Evolutionary conservation across 2,329 filamentous ascomycete genomes (phyloP).

Genomic region (Exophiala sp.): DNA sequence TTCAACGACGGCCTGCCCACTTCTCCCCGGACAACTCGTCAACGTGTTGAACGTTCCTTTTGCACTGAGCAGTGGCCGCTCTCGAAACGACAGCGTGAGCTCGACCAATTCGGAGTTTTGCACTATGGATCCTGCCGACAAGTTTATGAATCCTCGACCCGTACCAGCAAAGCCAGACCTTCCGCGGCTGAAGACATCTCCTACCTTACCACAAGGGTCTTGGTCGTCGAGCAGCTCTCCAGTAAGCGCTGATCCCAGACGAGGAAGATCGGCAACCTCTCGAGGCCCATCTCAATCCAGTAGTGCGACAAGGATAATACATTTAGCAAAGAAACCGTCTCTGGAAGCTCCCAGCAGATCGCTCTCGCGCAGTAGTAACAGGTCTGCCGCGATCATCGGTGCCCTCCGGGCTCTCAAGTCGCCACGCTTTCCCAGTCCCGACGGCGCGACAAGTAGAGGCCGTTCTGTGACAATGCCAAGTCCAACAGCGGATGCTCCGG

Average conservation of each 20-base stretch:
- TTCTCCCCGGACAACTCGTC: constrained; percentile 81
- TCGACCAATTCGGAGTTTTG: constrained; percentile 59
- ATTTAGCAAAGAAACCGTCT: constrained; percentile 28
- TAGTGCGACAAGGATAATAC: constrained; percentile 26
- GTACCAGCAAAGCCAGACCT: constrained; percentile 47
- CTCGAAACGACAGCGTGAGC: constrained; percentile 63
- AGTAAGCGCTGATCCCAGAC: constrained; percentile 23
- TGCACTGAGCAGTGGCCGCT: constrained; percentile 53
- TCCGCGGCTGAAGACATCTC: constrained; percentile 45
- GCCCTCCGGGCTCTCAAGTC: constrained; percentile 36
- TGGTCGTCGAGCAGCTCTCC: constrained; percentile 25
- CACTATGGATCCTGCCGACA: constrained; percentile 75
- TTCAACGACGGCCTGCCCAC: constrained; percentile 74
- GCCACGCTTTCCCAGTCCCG: constrained; percentile 19
- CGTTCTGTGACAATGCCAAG: background rate
- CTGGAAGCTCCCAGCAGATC: constrained; percentile 32
- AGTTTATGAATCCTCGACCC: constrained; percentile 67
- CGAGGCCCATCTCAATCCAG: constrained; percentile 21
- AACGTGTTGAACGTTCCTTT: constrained; percentile 80
- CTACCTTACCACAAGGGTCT: constrained; percentile 22
- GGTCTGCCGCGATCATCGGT: constrained; percentile 36
- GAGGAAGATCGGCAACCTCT: constrained; percentile 24
- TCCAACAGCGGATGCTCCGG: no score
- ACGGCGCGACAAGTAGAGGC: constrained; percentile 6
- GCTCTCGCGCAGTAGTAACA: constrained; percentile 32